Percentiles rank a stretch among this genome's conserved stretches.
Evolutionary conservation across 495 filamentous ascomycete genomes (phyloP).

Genomic region (Arthonia radiata): DNA sequence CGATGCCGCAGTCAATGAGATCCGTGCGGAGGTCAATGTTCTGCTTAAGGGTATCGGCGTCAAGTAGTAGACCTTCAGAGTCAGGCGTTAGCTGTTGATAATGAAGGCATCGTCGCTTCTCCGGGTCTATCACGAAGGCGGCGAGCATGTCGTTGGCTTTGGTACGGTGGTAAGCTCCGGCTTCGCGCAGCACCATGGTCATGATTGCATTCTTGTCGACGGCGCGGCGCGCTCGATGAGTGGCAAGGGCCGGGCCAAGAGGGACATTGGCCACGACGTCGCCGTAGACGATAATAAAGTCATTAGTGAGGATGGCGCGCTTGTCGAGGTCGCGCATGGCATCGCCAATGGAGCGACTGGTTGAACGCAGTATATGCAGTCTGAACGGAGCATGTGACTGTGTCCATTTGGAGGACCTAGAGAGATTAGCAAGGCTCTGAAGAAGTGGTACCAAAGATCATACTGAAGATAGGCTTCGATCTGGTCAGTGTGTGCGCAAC

Average conservation of each 20-base stretch:
- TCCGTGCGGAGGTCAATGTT: slow-evolving; percentile 67
- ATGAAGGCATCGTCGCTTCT: slow-evolving; percentile 60
- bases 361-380: slow-evolving; percentile 66
- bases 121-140: slow-evolving; percentile 66
- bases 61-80: slow-evolving; percentile 32
- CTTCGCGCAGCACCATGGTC: slow-evolving; percentile 79
- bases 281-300: slow-evolving; percentile 81
- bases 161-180: slow-evolving; percentile 46
- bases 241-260: slow-evolving; percentile 51
- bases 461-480: slow-evolving; percentile 65
- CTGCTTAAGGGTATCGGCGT: slow-evolving; percentile 43
- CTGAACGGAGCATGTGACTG: slow-evolving; percentile 55
- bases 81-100: slow-evolving; percentile 47
- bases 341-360: slow-evolving; percentile 74
- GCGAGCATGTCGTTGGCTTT: slow-evolving; percentile 50
- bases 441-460: no score
- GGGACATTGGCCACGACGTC: slow-evolving; percentile 83
- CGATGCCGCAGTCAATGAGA: slow-evolving; percentile 81
- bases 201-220: slow-evolving; percentile 90
- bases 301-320: slow-evolving; percentile 59
- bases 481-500: slow-evolving; percentile 67
- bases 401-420: slow-evolving; percentile 54
- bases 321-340: slow-evolving; percentile 85
- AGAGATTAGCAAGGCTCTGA: no score
- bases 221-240: slow-evolving; percentile 57